These are phyloP conservation scores for Thermothielavioides terrestris DNA, from an alignment of 495 filamentous ascomycete species.

Conservation along the genomic window DNA sequence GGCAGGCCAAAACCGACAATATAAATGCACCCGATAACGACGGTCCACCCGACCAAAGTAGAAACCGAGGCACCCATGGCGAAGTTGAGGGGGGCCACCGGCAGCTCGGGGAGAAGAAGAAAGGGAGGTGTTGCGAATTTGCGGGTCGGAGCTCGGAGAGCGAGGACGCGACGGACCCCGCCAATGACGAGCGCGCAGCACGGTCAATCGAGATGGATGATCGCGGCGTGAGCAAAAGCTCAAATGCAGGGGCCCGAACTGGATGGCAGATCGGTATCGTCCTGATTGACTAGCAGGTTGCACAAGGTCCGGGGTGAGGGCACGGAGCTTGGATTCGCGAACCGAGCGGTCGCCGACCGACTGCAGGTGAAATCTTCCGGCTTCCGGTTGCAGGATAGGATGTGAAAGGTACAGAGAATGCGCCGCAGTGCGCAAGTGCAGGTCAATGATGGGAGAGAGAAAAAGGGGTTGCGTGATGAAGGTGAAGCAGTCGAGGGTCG, in stretches of 20 bases:
- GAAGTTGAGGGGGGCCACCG: constrained; percentile 1
- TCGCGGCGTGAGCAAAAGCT: not conserved
- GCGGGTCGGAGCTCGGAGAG: not conserved
- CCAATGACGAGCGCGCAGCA: not conserved
- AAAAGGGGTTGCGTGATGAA: constrained; percentile 4
- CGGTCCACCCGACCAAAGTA: constrained; percentile 47
- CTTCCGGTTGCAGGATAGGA: not conserved
- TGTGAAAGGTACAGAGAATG: not conserved
- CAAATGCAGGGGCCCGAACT: not conserved
- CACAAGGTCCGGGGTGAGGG: constrained; percentile 5
- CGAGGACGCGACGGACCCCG: not conserved
- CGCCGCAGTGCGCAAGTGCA: not conserved
- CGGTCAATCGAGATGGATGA: not conserved
- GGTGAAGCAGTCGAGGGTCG: constrained; percentile 7
- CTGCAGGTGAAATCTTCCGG: too few species aligned
- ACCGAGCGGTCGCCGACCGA: too few species aligned
- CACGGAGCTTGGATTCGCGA: not conserved
- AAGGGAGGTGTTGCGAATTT: not conserved
- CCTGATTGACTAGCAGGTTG: constrained; percentile 2
- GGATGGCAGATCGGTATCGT: constrained; percentile 3
- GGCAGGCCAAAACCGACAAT: constrained; percentile 13
- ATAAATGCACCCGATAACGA: constrained; percentile 45
- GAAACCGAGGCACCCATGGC: constrained; percentile 38
- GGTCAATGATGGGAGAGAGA: not conserved
- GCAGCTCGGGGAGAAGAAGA: not conserved